Evolutionary conservation across 2,329 filamentous ascomycete genomes (phyloP), one percentile per base, ranked within the genome.

Genomic region (Fusarium robinianum): DNA sequence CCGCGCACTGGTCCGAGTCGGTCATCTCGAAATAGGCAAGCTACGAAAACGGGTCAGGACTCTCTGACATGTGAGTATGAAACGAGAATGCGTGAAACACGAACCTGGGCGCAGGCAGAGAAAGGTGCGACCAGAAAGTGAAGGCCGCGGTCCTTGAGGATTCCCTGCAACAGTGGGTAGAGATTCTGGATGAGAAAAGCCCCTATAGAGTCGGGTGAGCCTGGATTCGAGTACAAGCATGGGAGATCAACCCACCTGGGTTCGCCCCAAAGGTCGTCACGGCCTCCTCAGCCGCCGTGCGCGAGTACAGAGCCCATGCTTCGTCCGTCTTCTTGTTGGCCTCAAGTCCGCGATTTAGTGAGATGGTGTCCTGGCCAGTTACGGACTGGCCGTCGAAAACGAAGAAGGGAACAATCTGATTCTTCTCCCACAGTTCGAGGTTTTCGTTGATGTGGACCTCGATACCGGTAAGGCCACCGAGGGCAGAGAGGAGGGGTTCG

Each of bases 381-480:
- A 90, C 79, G 25, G 90, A 83, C 61, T 96, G 81, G 23, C 94
- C 94, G 66, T 92, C 88, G 69, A 99, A 99, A 37, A 99, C 78
- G 67, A 99, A 97, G 52, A 95, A 74, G 2, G 88, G 88, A n/a
- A 76, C 81, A 38, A 95, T 85, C 14, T 81, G 80, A 60, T 84
- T 73, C 31, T 79, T 77, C 49, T 82, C 80, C 76, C 94, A 89
- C 46, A 76, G 74, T 48, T 87, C 79, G 19, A 99, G 74, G 58
- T 95, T 88, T 36, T 80, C 78, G 64, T 88, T 82, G 52, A 99
- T 85, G 61, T 87, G 85, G 54, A 74, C 76, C 67, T 81, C 81
- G 63, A 97, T 78, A 39, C 87, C 87, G 48, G 92, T 94, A 49
- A 92, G 79, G 45, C 94, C 94, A 35, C 92, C 94, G 33, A 97